Percentiles rank a stretch among this genome's conserved stretches.
Evolutionary conservation across 805 yeast species (phyloP).

Genomic region (Suhomyces sp.): DNA sequence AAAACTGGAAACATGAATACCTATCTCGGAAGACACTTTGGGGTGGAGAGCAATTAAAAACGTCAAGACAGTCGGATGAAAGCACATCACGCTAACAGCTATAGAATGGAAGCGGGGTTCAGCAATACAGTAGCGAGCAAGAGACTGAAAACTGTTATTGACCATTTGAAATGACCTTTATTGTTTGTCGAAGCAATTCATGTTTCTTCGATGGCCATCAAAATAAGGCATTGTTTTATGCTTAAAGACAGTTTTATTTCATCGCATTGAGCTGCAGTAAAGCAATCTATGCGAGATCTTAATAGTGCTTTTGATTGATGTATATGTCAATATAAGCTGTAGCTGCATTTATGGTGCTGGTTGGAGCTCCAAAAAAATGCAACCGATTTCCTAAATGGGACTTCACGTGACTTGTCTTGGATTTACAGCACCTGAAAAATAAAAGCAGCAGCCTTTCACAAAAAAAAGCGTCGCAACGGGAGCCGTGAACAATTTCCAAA

Average conservation of each 20-base stretch:
- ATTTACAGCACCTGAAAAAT: background rate
- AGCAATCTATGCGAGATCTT: background rate
- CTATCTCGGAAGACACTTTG: background rate
- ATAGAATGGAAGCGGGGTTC: background rate
- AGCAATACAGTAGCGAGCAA: background rate
- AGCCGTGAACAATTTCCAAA: background rate
- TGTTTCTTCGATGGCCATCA: background rate
- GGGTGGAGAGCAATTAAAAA: background rate
- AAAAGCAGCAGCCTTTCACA: background rate
- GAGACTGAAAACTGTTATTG: background rate
- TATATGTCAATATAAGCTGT: background rate
- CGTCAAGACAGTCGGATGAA: background rate
- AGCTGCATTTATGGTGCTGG: background rate
- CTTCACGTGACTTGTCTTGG: background rate
- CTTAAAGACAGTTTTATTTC: background rate
- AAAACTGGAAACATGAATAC: background rate
- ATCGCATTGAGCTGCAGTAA: background rate
- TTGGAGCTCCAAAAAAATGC: slow-evolving; percentile 1
- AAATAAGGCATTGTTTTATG: background rate
- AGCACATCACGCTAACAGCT: background rate
- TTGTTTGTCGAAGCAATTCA: background rate
- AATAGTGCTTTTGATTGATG: background rate
- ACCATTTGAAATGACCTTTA: background rate
- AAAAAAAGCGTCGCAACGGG: background rate
- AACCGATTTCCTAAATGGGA: background rate